These are phyloP conservation scores for Haplosporangium sp. DNA, from an alignment of 371 early-diverging fungal genomes.

Conservation along the genomic window DNA sequence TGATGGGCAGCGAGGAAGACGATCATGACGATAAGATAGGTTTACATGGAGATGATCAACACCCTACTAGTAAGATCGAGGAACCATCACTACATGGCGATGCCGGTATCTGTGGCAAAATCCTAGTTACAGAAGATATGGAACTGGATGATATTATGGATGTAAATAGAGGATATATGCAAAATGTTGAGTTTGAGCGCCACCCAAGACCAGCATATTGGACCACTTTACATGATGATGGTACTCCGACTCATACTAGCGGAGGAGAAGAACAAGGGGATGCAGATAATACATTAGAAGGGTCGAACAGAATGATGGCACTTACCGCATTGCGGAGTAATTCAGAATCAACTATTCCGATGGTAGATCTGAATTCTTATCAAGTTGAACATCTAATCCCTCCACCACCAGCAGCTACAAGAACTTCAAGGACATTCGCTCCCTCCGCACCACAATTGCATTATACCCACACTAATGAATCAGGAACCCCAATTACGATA, in stretches of 20 bases:
- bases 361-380: not conserved
- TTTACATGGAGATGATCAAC: not conserved
- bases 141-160: slow-evolving; percentile 1
- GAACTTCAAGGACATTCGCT: not conserved
- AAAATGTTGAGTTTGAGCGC: not conserved
- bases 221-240: not conserved
- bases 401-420: not conserved
- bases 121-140: not conserved
- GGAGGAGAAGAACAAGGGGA: not conserved
- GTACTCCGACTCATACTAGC: not conserved
- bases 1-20: not conserved
- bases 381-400: not conserved
- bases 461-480: not conserved
- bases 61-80: not conserved
- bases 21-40: not conserved
- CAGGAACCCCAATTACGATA: not conserved
- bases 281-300: not conserved
- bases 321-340: not conserved
- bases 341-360: not conserved
- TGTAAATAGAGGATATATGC: not conserved
- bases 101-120: not conserved
- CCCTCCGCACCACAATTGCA: not conserved
- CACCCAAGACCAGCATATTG: not conserved
- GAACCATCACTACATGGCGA: not conserved
- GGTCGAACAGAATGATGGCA: not conserved